phyloP scores from a whole-genome alignment of 2,329 filamentous ascomycete genomes.

The Aspergillus sp. region DNA sequence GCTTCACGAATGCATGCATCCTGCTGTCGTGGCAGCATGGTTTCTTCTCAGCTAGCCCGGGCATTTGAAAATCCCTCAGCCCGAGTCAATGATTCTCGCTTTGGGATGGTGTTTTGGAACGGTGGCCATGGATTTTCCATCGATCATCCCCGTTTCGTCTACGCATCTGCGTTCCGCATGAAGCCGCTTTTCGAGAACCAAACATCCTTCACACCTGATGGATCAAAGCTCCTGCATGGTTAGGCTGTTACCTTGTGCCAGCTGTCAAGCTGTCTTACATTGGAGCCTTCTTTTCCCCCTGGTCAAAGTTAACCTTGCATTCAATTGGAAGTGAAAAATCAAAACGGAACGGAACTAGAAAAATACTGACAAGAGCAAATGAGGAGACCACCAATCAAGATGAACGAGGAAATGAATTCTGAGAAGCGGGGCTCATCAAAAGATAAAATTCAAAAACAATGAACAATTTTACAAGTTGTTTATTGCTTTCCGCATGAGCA shows the following conservation, averaged over 20 bases:
- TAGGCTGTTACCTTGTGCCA: constrained; percentile 33
- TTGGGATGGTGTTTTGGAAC: constrained; percentile 26
- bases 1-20: constrained; percentile 40
- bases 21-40: constrained; percentile 38
- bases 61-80: constrained; percentile 39
- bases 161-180: constrained; percentile 31
- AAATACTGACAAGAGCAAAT: constrained; percentile 18
- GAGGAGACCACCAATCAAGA: neutral
- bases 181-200: constrained; percentile 22
- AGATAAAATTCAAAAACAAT: constrained; percentile 4
- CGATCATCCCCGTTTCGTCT: constrained; percentile 30
- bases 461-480: constrained; percentile 6
- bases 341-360: constrained; percentile 10
- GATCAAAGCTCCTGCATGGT: constrained; percentile 35
- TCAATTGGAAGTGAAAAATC: constrained; percentile 11
- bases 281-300: constrained; percentile 21
- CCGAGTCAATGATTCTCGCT: constrained; percentile 19
- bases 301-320: constrained; percentile 27
- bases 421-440: neutral
- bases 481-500: constrained; percentile 6
- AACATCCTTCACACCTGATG: constrained; percentile 25
- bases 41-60: constrained; percentile 30
- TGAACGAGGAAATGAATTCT: neutral
- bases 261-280: constrained; percentile 34
- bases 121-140: constrained; percentile 30